Percentiles rank a stretch among this genome's conserved stretches.
Conservation (phyloP, 129 eudicot genomes). For the Kitagawia praeruptora region DNA sequence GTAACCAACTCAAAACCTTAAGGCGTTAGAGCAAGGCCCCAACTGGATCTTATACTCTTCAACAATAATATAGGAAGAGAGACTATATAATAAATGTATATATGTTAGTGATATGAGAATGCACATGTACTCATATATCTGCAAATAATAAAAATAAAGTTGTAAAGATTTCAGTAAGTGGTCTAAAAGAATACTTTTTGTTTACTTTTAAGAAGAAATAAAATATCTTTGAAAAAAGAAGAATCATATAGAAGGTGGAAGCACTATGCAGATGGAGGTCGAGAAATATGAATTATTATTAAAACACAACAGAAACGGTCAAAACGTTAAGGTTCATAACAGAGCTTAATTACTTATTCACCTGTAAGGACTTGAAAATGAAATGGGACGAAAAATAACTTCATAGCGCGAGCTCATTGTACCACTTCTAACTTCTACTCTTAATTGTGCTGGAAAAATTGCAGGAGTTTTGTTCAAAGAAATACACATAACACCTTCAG, state of each 20-base stretch:
- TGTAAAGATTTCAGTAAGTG: not conserved
- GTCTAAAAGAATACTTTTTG: not conserved
- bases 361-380: slow-evolving; percentile 94
- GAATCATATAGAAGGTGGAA: not conserved
- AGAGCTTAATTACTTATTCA: slow-evolving; percentile 3
- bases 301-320: not conserved
- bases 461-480: slow-evolving; percentile 44
- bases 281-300: not conserved
- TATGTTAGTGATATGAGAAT: not conserved
- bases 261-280: not conserved
- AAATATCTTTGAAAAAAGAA: no score
- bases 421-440: slow-evolving; percentile 80
- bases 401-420: slow-evolving; percentile 65
- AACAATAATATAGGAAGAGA: not conserved
- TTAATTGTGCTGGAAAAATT: slow-evolving; percentile 29
- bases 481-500: slow-evolving; percentile 77
- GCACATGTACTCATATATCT: not conserved
- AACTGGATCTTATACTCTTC: no score
- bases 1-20: no score
- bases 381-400: slow-evolving; percentile 79
- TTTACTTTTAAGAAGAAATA: not conserved
- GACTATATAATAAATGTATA: not conserved
- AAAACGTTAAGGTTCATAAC: not conserved
- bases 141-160: not conserved
- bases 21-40: no score